A percentile compares a stretch with the other conserved stretches of the same genome.
phyloP scores from a whole-genome alignment of 116 monocot species.

The Cymodocea nodosa region DNA sequence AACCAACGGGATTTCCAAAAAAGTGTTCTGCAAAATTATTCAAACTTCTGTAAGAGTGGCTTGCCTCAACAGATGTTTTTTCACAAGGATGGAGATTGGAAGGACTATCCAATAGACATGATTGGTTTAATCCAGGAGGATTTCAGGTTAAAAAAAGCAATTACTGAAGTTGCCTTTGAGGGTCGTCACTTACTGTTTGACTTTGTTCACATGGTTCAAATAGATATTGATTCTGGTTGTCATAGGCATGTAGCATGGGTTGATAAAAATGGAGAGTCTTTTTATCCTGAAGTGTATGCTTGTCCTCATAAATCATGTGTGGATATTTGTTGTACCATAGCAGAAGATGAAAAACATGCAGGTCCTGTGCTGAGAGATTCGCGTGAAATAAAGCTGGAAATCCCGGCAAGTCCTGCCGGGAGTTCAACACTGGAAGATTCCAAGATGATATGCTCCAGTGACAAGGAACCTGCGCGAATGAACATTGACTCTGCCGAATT shows the following conservation, averaged over 20 bases:
- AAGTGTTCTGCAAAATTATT: slow-evolving; percentile 35
- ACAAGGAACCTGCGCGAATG: slow-evolving; percentile 11
- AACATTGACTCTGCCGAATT: neutral
- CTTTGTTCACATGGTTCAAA: slow-evolving; percentile 64
- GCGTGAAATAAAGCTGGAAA: slow-evolving; percentile 19
- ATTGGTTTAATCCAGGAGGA: slow-evolving; percentile 24
- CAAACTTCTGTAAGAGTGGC: slow-evolving; percentile 60
- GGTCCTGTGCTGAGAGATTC: slow-evolving; percentile 20
- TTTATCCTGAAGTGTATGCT: slow-evolving; percentile 44
- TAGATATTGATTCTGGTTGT: slow-evolving; percentile 33
- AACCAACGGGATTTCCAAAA: slow-evolving; percentile 5
- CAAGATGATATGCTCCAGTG: neutral
- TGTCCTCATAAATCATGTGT: slow-evolving; percentile 20
- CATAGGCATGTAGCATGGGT: slow-evolving; percentile 75
- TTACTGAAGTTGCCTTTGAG: slow-evolving; percentile 42
- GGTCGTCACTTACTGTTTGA: slow-evolving; percentile 46
- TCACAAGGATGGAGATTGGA: slow-evolving; percentile 54
- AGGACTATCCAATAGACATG: slow-evolving; percentile 39
- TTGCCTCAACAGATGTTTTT: slow-evolving; percentile 49
- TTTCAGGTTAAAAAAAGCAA: slow-evolving; percentile 52
- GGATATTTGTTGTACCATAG: slow-evolving; percentile 4
- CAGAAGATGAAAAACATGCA: slow-evolving; percentile 7
- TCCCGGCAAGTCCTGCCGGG: slow-evolving; percentile 31
- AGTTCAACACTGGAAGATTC: slow-evolving; percentile 51
- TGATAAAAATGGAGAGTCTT: slow-evolving; percentile 51